Conservation (phyloP, 2,329 filamentous ascomycete species). For the Curvularia hawaiiensis region DNA sequence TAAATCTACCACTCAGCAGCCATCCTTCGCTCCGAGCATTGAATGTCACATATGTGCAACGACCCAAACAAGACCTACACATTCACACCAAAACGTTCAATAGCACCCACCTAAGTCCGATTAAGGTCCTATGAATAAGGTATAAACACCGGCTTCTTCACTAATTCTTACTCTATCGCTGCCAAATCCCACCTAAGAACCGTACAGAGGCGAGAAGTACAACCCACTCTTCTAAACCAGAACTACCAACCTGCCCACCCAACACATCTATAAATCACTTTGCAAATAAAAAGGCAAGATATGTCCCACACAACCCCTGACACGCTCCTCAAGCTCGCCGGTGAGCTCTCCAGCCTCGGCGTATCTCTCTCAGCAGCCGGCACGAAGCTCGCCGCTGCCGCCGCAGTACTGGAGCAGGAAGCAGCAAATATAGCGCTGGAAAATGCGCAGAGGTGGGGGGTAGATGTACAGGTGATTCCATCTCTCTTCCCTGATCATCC, state of each 20-base stretch:
- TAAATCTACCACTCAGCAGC: not conserved
- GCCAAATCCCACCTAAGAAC: not conserved
- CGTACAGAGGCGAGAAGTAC: not conserved
- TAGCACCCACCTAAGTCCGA: not conserved
- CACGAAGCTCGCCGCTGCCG: constrained; percentile 23
- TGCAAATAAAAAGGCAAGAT: not conserved
- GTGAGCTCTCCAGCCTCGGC: constrained; percentile 24
- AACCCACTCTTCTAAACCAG: not conserved
- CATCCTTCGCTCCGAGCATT: not conserved
- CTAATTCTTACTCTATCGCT: not conserved
- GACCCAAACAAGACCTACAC: not conserved
- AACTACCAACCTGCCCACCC: not conserved
- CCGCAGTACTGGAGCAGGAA: constrained; percentile 27
- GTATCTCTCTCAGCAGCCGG: constrained; percentile 20
- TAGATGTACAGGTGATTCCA: constrained; percentile 25
- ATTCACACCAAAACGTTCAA: not conserved
- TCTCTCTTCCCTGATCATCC: not conserved
- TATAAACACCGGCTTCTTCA: not conserved
- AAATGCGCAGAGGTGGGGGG: constrained; percentile 28
- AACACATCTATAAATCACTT: not conserved
- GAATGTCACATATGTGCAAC: not conserved
- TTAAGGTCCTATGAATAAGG: not conserved
- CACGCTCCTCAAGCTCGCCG: constrained; percentile 29
- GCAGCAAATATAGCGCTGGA: constrained; percentile 31
- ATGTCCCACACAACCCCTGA: constrained; percentile 28